Base-by-base conservation (phyloP, 441 rosid species). In the Monsonia emarginata region DNA sequence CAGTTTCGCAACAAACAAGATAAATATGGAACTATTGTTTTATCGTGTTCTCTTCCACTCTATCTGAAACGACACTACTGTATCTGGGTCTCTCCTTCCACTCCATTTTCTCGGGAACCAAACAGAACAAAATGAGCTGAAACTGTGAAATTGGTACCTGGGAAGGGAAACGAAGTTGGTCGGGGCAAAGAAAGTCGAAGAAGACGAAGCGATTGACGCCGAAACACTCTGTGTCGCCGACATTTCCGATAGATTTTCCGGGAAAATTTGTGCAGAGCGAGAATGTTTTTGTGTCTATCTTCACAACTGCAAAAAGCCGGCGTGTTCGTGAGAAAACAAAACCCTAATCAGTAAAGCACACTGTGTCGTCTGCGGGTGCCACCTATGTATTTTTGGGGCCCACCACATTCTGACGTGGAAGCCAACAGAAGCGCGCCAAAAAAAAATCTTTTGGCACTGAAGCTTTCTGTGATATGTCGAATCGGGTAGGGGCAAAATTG, bases 151-250 rank as follows among this genome's bases (percentile, higher is more conserved):
- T 60, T 4, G 60, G 58, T 63, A 91, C 96, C 98, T 65, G 42
- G 70, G 36, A 66, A 27, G 76, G 64, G 62, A 66, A 65, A 56
- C 68, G 48, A 85, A 80, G 75, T 36, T 69, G 28, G 83, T 28
- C 40, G 84, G 79, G 3, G 85, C 74, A 5, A 88, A 62, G 62
- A 88, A 85, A 16, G 84, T 65, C 13, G 94, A 85, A 34, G 95
- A 84, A 11, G 90, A 82, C 42, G 96, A 81, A 58, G 94, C 84
- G 62, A 88, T 72, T 7, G 86, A 76, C 57, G 86, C 11, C 38
- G 85, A 46, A 24, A 85, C 60, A 8, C 78, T 78, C 61, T 81
- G 80, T n/a, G 78, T 60, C 4, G 22, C n/a, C 10, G 56, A 48
- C 56, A 48, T 48, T 48, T 48, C 18, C 22, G 50, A 48, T 48